Evolutionary conservation across 2,329 filamentous ascomycete species (phyloP), one percentile per base, ranked within the genome.

Genomic region (Delphinella strobiligena): DNA sequence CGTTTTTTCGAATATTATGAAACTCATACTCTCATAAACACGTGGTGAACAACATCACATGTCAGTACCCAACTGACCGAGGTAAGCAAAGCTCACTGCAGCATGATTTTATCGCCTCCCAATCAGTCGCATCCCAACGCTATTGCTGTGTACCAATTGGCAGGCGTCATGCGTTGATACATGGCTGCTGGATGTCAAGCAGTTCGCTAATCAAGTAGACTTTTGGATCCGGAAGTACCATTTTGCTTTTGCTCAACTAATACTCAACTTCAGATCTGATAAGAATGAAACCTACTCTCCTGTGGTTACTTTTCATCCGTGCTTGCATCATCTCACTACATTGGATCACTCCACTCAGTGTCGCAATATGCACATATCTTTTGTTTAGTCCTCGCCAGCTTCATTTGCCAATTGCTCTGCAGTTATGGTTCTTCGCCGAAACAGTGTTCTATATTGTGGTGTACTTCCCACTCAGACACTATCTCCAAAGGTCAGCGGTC

Each of bases 381-480:
- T n/a, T 17, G 2, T 12, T 29, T 2, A 14, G 18, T 5, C 22
- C 14, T 2, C 3, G 16, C 10, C 2, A 22, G 3, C 5, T n/a
- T 2, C 17, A 12, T 3, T 11, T 37, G 2, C 35, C 35, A 2
- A 7, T 17, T n/a, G 4, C 29, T n/a, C 47, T 72, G 9, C 58
- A 71, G 41, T 48, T 55, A 3, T 69, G 67, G 55, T 59, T 66
- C 34, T 47, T 61, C 17, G 55, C 67, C n/a, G 75, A 80, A 54
- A 55, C 67, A 0, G 50, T 62, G 1, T 78, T 78, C 55, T 77
- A 68, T 54, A 43, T 74, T 15, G 49, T 66, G 35, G 58, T 72
- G 47, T 77, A 68, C 51, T 54, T 74, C 11, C 73, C 69, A 32
- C 69, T 67, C 46, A 66, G 63, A 42, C 51, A 51, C n/a, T 54